Base-by-base conservation (phyloP, 768 basidiomycete genomes). In the Tricholoma sp. region DNA sequence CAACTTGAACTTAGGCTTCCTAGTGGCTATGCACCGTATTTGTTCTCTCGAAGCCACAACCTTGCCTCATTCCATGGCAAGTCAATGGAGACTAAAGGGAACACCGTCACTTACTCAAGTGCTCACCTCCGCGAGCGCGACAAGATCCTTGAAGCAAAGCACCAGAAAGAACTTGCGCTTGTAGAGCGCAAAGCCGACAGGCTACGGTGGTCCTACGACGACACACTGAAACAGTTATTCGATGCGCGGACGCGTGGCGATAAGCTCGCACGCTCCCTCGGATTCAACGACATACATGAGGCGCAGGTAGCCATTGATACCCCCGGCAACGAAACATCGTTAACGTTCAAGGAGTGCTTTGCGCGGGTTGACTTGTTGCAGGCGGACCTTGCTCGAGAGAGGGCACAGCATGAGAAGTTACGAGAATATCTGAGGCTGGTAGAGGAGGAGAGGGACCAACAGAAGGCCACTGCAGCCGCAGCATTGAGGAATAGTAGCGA, bases 281-380 rank as follows among this genome's bases (percentile, higher is more conserved):
- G 81, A 0, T 83, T 79, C 59, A 59, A 65, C 2, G 70, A 75
- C 50, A 62, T 79, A 2, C 68, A 67, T 9, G 79, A 81, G 29
- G 77, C 79, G 0, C 75, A 80, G 54, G 65, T 72, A 6, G 65
- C 67, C 8, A 66, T 81, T 29, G 74, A 77, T 34, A 69, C 72
- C 2, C 64, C 72, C 2, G 75, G 74, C 37, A 56, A 68, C 19
- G 70, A 71, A 4, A 51, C 69, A 0, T 59, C 72, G 4, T 50
- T 50, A 31, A 50, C 47, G 4, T 79, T 74, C 55, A 69, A 67
- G 54, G 71, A 74, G 16, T 71, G 71, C 56, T 60, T 75, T 22
- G 70, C 73, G 27, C 72, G 70, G 9, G 62, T 75, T 32, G 68
- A 72, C 14, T 57, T 21, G 3, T 61, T 77, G 46, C 72, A 77